Evolutionary conservation across 495 filamentous ascomycete species (phyloP).

Genomic region (Penicillium cosmopolitanum): DNA sequence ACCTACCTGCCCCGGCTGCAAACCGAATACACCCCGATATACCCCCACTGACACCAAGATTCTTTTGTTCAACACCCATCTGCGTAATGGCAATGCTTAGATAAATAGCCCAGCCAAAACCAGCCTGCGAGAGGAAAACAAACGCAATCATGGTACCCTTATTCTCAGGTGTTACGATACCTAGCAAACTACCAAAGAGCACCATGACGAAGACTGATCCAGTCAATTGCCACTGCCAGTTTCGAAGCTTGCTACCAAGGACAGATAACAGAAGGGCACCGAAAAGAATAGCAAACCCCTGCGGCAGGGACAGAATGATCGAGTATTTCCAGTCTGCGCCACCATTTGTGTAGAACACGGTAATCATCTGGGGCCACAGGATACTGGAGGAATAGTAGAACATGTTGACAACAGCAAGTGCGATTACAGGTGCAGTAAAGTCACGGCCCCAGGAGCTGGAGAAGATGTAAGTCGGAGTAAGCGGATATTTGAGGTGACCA

Average conservation of each 20-base stretch:
- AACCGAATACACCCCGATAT: constrained; percentile 31
- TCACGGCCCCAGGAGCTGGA: constrained; percentile 28
- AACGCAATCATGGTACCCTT: constrained; percentile 32
- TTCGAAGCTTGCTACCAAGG: constrained; percentile 26
- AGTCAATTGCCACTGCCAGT: constrained; percentile 35
- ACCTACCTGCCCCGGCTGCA: constrained; percentile 31
- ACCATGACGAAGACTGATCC: constrained; percentile 32
- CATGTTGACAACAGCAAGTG: constrained; percentile 32
- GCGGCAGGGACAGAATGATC: constrained; percentile 27
- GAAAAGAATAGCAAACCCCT: constrained; percentile 27
- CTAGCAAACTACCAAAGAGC: constrained; percentile 27
- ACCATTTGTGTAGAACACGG: constrained; percentile 25
- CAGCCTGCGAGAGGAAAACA: constrained; percentile 30
- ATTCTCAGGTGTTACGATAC: constrained; percentile 27
- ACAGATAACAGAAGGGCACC: constrained; percentile 28
- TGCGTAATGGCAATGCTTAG: constrained; percentile 31
- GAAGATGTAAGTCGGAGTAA: constrained; percentile 28
- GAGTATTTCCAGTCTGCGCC: constrained; percentile 29
- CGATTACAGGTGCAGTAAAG: constrained; percentile 30
- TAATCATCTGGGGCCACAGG: constrained; percentile 33
- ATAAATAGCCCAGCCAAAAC: constrained; percentile 32
- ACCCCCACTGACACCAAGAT: constrained; percentile 32
- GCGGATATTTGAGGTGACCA: constrained; percentile 24
- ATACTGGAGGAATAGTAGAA: constrained; percentile 36
- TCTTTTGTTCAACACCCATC: constrained; percentile 32